phyloP scores from a whole-genome alignment of 345 rosid genomes.

The Mangifera indica region DNA sequence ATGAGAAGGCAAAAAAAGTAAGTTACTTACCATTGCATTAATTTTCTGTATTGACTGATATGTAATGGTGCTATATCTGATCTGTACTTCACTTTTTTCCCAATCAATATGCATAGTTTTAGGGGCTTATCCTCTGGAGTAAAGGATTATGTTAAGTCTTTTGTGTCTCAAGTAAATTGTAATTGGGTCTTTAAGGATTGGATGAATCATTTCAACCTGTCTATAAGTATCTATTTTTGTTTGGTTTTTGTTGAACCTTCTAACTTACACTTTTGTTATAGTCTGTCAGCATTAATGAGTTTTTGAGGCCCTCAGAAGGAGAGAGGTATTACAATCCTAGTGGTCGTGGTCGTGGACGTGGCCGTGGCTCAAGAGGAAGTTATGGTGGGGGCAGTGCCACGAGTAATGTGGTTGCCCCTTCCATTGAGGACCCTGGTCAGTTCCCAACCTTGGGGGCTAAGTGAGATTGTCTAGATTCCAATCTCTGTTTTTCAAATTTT shows the following conservation, averaged over 20 bases:
- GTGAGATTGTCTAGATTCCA: constrained; percentile 33
- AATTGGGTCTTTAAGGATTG: not conserved
- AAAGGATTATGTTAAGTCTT: too few relatives aligned
- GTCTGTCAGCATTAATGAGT: constrained; percentile 68
- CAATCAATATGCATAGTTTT: too few relatives aligned
- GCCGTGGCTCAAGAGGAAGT: constrained; percentile 42
- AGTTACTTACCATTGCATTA: not conserved
- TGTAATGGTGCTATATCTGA: too few relatives aligned
- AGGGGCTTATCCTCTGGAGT: too few relatives aligned
- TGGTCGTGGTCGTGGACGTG: constrained; percentile 55
- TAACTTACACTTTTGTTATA: constrained; percentile 16
- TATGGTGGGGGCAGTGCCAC: constrained; percentile 24
- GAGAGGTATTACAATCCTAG: constrained; percentile 36
- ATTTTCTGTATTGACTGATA: not conserved
- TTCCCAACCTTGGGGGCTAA: constrained; percentile 72
- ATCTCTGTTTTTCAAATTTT: constrained; percentile 20
- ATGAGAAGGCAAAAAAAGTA: constrained; percentile 69
- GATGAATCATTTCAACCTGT: not conserved
- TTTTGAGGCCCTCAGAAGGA: constrained; percentile 70
- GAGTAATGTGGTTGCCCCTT: constrained; percentile 42
- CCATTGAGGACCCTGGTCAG: constrained; percentile 61
- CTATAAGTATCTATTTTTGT: not conserved
- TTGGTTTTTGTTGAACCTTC: not conserved
- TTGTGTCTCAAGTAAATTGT: too few relatives aligned
- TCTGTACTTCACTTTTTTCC: too few relatives aligned